These are phyloP conservation scores for Diplogelasinospora grovesii DNA, from an alignment of 495 filamentous ascomycete species.

Conservation along the genomic window DNA sequence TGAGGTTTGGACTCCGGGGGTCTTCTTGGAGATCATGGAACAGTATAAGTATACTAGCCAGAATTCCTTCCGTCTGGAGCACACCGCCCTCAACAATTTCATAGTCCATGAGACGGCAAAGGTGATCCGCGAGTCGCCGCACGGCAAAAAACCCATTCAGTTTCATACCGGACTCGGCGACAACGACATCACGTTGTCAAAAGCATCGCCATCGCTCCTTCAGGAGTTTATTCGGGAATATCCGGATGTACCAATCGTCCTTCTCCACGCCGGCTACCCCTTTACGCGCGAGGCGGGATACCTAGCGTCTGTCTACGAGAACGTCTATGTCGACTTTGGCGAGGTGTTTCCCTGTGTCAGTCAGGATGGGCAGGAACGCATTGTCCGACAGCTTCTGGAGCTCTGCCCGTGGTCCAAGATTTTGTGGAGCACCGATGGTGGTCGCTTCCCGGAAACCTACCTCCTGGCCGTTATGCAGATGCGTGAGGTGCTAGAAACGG, in stretches of 20 bases:
- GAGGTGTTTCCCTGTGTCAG: conserved; percentile 82
- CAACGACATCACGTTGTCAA: conserved; percentile 65
- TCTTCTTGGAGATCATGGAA: conserved; percentile 24
- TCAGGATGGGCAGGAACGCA: conserved; percentile 67
- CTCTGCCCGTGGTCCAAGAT: conserved; percentile 70
- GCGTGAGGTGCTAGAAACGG: conserved; percentile 63
- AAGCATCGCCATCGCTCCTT: conserved; percentile 69
- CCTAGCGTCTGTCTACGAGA: conserved; percentile 69
- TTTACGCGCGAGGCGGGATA: conserved; percentile 80
- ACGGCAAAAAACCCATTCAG: conserved; percentile 65
- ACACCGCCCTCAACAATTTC: conserved; percentile 57
- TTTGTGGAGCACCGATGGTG: conserved; percentile 80
- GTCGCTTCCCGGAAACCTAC: conserved; percentile 79
- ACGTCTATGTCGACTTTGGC: conserved; percentile 81
- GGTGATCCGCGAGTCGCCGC: conserved; percentile 37
- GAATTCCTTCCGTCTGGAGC: conserved; percentile 45
- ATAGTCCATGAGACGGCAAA: conserved; percentile 53
- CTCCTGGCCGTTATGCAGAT: conserved; percentile 73
- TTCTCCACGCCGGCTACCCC: conserved; percentile 80
- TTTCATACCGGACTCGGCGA: conserved; percentile 86
- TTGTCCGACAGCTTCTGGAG: conserved; percentile 70
- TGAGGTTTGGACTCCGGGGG: conserved; percentile 14
- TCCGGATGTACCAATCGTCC: conserved; percentile 63
- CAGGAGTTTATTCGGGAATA: conserved; percentile 67
- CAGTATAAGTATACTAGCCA: conserved; percentile 17